Percentiles rank a stretch among this genome's conserved stretches.
These are phyloP conservation scores for Aureobasidium mangrovei DNA, from an alignment of 2,329 filamentous ascomycete species.

Conservation along the genomic window DNA sequence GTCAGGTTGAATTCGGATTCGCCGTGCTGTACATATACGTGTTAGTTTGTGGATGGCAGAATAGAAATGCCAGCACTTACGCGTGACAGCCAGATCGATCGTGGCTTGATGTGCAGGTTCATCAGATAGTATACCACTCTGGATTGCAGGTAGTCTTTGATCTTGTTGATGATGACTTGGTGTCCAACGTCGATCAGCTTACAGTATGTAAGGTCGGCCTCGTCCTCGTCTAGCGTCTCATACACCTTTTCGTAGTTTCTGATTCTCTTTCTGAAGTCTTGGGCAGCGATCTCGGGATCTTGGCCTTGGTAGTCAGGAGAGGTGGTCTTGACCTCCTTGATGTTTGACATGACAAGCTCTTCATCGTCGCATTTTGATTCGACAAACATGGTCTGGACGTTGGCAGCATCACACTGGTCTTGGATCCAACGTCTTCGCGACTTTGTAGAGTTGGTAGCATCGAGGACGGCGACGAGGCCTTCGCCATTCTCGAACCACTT, in stretches of 20 bases:
- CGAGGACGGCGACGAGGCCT: constrained; percentile 85
- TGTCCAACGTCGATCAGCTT: constrained; percentile 96
- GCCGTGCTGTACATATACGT: constrained; percentile 51
- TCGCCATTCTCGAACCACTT: constrained; percentile 72
- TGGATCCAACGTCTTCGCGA: constrained; percentile 83
- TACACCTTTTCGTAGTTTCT: constrained; percentile 97
- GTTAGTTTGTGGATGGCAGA: neutral
- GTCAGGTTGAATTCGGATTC: constrained; percentile 88
- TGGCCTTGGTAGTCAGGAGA: constrained; percentile 91
- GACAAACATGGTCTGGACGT: constrained; percentile 87
- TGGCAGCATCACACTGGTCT: constrained; percentile 63
- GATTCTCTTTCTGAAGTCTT: constrained; percentile 89
- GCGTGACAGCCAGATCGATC: constrained; percentile 92
- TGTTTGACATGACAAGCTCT: constrained; percentile 95
- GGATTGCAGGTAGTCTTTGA: constrained; percentile 93
- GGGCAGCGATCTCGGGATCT: constrained; percentile 82
- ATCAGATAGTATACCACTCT: constrained; percentile 97
- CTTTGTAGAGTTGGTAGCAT: constrained; percentile 95
- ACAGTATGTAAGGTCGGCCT: constrained; percentile 83
- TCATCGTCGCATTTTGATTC: constrained; percentile 97
- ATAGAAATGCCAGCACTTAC: constrained; percentile 36
- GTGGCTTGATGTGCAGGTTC: constrained; percentile 94
- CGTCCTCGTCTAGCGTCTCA: constrained; percentile 82
- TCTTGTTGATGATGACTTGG: constrained; percentile 95
- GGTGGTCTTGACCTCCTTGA: constrained; percentile 92